Evolutionary conservation across 2,329 filamentous ascomycete genomes (phyloP), one percentile per base, ranked within the genome.

Genomic region (Mollisia scopiformis): DNA sequence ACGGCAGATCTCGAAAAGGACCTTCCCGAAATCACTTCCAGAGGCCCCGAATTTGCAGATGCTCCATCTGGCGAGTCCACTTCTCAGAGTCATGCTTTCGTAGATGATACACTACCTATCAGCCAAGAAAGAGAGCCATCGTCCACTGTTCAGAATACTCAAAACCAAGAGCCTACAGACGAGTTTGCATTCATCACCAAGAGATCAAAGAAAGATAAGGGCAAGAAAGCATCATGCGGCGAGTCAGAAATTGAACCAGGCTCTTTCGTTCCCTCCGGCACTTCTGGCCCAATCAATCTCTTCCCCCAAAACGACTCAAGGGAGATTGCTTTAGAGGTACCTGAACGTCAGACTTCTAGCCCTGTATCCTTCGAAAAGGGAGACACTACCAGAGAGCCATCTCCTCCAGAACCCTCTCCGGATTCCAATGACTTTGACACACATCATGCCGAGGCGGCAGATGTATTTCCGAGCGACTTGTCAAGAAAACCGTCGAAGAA

Each of bases 401-500:
- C 39, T 21, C 19, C 23, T 19, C 11, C 27, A 6, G 49, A 51
- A 2, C 11, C 16, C 3, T 7, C 11, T 35, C 49, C 30, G 21
- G 27, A 35, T 11, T 6, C 43, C 23, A n/a, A n/a, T n/a, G 28
- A 47, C 23, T 6, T 47, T 13, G 23, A 47, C 2, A 47, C 14
- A 7, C 30, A 37, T 25, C 35, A 41, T 30, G 35, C 43, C 23
- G 55, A 62, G 43, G 33, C 23, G 19, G 39, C 35, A 16, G 54
- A 60, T 43, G 23, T 58, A 52, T 49, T 43, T 39, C 53, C 54
- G 19, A 43, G 25, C 30, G 51, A 57, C 27, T 43, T 71, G 8
- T 63, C 62, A 23, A 58, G 57, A 41, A 68, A 58, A 14, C 10
- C 39, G 19, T 68, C 68, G n/a, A 73, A 72, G 55, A 69, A 72